A percentile compares a stretch with the other conserved stretches of the same genome.
These are phyloP conservation scores for Colletotrichum costaricense DNA, from an alignment of 2,329 filamentous ascomycete genomes.

Conservation along the genomic window DNA sequence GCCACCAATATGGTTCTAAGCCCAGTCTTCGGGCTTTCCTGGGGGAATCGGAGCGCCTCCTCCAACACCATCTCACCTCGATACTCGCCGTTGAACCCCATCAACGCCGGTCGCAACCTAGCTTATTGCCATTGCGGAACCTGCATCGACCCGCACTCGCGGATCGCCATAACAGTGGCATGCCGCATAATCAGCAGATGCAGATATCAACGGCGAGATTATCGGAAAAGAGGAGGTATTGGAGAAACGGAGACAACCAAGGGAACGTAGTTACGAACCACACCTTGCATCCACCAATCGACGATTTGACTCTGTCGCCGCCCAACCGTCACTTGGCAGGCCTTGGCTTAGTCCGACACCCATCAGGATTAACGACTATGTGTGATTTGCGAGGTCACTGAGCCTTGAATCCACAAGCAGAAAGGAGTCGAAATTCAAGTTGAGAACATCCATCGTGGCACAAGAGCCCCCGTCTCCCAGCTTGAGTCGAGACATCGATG, in stretches of 20 bases:
- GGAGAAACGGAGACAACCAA: constrained; percentile 8
- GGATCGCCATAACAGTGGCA: constrained; percentile 15
- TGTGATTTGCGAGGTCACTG: constrained; percentile 1
- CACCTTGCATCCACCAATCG: neutral
- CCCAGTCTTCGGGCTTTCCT: neutral
- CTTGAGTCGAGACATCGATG: neutral
- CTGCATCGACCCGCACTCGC: constrained; percentile 29
- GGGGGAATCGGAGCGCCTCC: constrained; percentile 9
- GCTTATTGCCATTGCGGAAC: constrained; percentile 11
- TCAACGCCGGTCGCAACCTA: neutral
- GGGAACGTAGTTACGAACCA: constrained; percentile 12
- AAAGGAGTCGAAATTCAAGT: constrained; percentile 3
- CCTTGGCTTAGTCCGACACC: constrained; percentile 12
- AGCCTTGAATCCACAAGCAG: neutral
- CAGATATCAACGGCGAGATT: constrained; percentile 14
- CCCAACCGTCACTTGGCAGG: constrained; percentile 10
- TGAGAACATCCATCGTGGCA: constrained; percentile 14
- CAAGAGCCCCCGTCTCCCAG: neutral
- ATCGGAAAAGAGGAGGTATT: neutral
- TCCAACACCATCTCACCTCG: constrained; percentile 7
- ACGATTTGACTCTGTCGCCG: constrained; percentile 1
- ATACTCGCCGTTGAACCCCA: neutral
- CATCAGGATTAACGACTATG: neutral
- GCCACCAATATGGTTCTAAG: constrained; percentile 9
- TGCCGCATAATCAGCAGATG: constrained; percentile 4